Evolutionary conservation across 2,329 filamentous ascomycete genomes (phyloP), one percentile per base, ranked within the genome.

Genomic region (Pseudofabraea citricarpa): DNA sequence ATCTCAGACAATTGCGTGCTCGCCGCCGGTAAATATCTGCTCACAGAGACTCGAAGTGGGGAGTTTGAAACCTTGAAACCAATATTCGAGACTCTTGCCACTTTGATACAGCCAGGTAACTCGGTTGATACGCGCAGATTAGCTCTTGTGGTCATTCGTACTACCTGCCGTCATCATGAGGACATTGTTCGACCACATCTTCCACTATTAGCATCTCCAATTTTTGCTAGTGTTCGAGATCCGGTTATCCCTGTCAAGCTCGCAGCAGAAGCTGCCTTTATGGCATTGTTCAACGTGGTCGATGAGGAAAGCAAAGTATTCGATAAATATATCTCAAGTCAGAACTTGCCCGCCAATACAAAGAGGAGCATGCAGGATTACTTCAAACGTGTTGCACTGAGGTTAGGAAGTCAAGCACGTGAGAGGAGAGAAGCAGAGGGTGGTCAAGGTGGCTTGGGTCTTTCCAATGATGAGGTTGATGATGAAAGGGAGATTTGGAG

Each of bases 401-500:
- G 90, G 55, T 69, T 97, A 16, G 91, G 87, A n/a, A 78, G 73
- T 15, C 93, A 97, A 64, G 90, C 87, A 2, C 78, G 89, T 49
- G 93, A 98, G 69, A 78, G 93, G 56, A 86, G 81, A 59, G 90
- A 95, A 55, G 93, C 93, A 0, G 90, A 96, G 62, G 91, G 90
- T 49, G 93, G 91, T 6, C 78, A 84, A 46, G 90, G 90, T 36
- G 89, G 90, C 1, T 62, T 97, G 39, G 90, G 90, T 0, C 64
- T 98, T 56, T 87, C 85, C 24, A 90, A 87, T 60, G 93, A 98
- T 64, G 93, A 98, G 69, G 71, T 81, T 23, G 93, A 98, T 60
- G 93, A 98, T 67, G 89, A 96, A 71, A 85, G 81, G 65, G 93
- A 98, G 71, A 83, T 98, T 50, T 95, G 90, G 90, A 93, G 87